A percentile compares a stretch with the other conserved stretches of the same genome.
phyloP scores from a whole-genome alignment of 2,329 filamentous ascomycete genomes.

The Tolypocladium tundrense region DNA sequence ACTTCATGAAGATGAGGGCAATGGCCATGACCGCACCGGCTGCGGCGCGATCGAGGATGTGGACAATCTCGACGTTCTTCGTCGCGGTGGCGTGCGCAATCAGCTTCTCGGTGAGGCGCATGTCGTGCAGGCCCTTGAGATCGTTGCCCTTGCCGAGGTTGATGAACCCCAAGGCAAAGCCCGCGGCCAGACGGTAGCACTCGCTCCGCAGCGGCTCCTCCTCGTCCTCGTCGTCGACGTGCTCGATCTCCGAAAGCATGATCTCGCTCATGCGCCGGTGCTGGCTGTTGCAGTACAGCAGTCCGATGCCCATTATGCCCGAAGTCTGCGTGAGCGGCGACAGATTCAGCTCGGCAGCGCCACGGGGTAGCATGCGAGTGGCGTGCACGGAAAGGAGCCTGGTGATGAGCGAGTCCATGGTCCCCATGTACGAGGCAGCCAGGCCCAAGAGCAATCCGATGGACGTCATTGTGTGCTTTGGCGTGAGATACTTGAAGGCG shows the following conservation, averaged over 20 bases:
- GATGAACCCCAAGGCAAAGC: slow-evolving; percentile 87
- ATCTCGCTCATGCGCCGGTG: slow-evolving; percentile 98
- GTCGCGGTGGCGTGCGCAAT: slow-evolving; percentile 76
- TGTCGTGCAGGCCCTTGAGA: slow-evolving; percentile 80
- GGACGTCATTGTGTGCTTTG: slow-evolving; percentile 98
- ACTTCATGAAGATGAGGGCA: slow-evolving; percentile 93
- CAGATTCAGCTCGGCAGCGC: slow-evolving; percentile 87
- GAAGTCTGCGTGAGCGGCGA: slow-evolving; percentile 91
- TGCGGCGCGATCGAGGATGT: slow-evolving; percentile 85
- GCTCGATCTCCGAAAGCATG: slow-evolving; percentile 95
- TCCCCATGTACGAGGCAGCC: slow-evolving; percentile 88
- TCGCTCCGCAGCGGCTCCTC: slow-evolving; percentile 82
- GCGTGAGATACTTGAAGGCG: slow-evolving; percentile 97
- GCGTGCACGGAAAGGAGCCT: slow-evolving; percentile 91
- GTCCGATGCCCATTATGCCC: slow-evolving; percentile 90
- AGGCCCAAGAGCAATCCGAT: slow-evolving; percentile 88
- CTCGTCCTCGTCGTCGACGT: slow-evolving; percentile 69
- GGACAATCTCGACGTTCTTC: slow-evolving; percentile 84
- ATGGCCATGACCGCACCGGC: slow-evolving; percentile 89
- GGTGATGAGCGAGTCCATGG: slow-evolving; percentile 94
- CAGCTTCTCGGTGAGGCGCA: slow-evolving; percentile 83
- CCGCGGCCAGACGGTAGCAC: slow-evolving; percentile 90
- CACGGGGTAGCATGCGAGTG: slow-evolving; percentile 83
- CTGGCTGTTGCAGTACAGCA: slow-evolving; percentile 90
- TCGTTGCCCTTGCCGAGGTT: slow-evolving; percentile 88